Conservation (phyloP, 2,329 filamentous ascomycete species). For the Fonsecaea nubica region DNA sequence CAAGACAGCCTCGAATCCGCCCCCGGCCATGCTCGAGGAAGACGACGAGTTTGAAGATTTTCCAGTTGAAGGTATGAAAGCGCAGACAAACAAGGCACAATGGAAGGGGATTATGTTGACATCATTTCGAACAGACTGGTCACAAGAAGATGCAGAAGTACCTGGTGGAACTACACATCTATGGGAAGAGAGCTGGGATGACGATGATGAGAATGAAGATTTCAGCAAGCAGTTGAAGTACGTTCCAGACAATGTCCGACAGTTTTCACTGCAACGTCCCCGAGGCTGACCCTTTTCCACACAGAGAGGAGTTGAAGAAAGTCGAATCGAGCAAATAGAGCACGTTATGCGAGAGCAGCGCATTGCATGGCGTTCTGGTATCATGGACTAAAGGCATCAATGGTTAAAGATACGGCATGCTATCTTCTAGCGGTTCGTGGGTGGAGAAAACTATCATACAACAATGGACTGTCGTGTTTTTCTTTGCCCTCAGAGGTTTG, state of each 20-base stretch:
- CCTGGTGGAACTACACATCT: slow-evolving; percentile 75
- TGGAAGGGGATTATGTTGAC: background rate
- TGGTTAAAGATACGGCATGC: slow-evolving; percentile 24
- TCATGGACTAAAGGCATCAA: slow-evolving; percentile 16
- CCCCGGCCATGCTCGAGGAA: slow-evolving; percentile 80
- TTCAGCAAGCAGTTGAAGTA: slow-evolving; percentile 95
- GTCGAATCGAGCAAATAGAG: slow-evolving; percentile 65
- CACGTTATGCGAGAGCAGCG: slow-evolving; percentile 37
- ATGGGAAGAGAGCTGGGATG: slow-evolving; percentile 99
- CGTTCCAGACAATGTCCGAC: slow-evolving; percentile 46
- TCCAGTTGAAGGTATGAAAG: slow-evolving; percentile 79
- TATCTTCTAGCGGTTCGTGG: slow-evolving; percentile 21
- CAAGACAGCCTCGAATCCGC: slow-evolving; percentile 60
- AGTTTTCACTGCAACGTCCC: background rate
- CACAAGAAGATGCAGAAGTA: slow-evolving; percentile 77
- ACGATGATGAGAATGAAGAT: slow-evolving; percentile 95
- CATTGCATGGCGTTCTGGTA: slow-evolving; percentile 30
- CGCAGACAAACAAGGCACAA: background rate
- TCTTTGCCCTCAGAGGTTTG: slow-evolving; percentile 26
- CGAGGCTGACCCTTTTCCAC: slow-evolving; percentile 7
- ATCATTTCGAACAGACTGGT: slow-evolving; percentile 72
- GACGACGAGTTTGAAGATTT: slow-evolving; percentile 99
- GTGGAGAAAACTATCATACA: slow-evolving; percentile 30
- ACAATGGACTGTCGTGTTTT: slow-evolving; percentile 5
- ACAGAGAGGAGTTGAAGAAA: slow-evolving; percentile 85